Conservation (phyloP, 441 rosid species). For the Mallotus repandus region DNA sequence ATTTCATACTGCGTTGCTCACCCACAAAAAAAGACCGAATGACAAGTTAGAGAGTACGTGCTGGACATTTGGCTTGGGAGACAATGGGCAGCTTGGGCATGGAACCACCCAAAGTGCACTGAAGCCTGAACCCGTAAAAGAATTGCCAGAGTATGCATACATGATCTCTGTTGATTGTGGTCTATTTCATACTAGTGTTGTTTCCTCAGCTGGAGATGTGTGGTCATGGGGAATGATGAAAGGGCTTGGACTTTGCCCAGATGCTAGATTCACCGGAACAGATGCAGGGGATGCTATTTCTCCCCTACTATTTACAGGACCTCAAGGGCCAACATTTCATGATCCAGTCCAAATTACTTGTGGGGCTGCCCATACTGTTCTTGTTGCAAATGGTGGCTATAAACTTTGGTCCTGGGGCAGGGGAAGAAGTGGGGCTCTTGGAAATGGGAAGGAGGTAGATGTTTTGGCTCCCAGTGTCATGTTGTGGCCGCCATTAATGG, state of each 20-base stretch:
- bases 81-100: constrained; percentile 85
- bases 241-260: constrained; percentile 86
- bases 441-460: constrained; percentile 55
- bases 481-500: constrained; percentile 59
- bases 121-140: constrained; percentile 64
- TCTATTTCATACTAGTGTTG: constrained; percentile 82
- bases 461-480: constrained; percentile 47
- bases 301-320: constrained; percentile 46
- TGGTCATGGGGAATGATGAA: constrained; percentile 98
- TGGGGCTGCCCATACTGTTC: constrained; percentile 90
- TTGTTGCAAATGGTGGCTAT: constrained; percentile 64
- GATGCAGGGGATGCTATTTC: constrained; percentile 74
- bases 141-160: constrained; percentile 47
- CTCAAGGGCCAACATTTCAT: constrained; percentile 40
- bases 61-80: constrained; percentile 94
- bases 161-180: constrained; percentile 82
- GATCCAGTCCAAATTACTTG: constrained; percentile 69
- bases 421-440: constrained; percentile 86
- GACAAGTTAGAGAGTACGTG: constrained; percentile 53
- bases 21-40: constrained; percentile 46
- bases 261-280: constrained; percentile 52
- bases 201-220: constrained; percentile 77
- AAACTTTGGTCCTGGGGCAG: constrained; percentile 96
- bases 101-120: constrained; percentile 58
- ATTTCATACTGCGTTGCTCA: constrained; percentile 77